A percentile compares a stretch with the other conserved stretches of the same genome.
These are phyloP conservation scores for Pharus latifolius DNA, from an alignment of 176 grass and related monocot genomes.

Conservation along the genomic window DNA sequence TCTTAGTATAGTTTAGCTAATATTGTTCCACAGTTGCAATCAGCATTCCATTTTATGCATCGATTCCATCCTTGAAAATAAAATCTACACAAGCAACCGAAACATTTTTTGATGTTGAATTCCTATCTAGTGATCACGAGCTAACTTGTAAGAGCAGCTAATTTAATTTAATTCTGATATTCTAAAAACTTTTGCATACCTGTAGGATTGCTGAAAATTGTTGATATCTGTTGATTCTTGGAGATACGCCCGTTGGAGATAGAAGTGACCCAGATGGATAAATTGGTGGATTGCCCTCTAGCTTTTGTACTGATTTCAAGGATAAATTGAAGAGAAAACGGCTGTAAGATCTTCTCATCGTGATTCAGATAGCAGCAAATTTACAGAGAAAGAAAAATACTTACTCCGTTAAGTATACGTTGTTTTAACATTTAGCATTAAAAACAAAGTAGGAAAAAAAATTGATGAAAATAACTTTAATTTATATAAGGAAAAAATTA, in stretches of 20 bases:
- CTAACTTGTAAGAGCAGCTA: background rate
- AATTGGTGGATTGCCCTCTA: background rate
- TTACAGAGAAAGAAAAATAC: too few relatives aligned
- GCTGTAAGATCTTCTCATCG: too few relatives aligned
- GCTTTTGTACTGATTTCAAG: background rate
- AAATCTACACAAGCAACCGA: background rate
- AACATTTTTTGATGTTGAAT: background rate
- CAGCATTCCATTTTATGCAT: background rate
- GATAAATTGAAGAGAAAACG: background rate
- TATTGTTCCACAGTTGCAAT: background rate
- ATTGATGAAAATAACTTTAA: too few relatives aligned
- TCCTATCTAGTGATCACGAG: background rate
- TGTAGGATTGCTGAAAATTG: background rate
- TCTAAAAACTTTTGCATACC: background rate
- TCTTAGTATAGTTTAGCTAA: background rate
- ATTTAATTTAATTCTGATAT: background rate
- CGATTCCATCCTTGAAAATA: background rate
- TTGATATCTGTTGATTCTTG: background rate
- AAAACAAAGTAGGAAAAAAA: too few relatives aligned
- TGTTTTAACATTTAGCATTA: too few relatives aligned
- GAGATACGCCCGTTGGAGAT: background rate
- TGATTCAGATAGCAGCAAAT: too few relatives aligned
- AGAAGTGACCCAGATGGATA: background rate
- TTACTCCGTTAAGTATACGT: too few relatives aligned
- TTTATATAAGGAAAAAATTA: too few relatives aligned